Percentiles rank a stretch among this genome's conserved stretches.
Evolutionary conservation across 306 rosid species (phyloP).

Genomic region (Begonia loranthoides): DNA sequence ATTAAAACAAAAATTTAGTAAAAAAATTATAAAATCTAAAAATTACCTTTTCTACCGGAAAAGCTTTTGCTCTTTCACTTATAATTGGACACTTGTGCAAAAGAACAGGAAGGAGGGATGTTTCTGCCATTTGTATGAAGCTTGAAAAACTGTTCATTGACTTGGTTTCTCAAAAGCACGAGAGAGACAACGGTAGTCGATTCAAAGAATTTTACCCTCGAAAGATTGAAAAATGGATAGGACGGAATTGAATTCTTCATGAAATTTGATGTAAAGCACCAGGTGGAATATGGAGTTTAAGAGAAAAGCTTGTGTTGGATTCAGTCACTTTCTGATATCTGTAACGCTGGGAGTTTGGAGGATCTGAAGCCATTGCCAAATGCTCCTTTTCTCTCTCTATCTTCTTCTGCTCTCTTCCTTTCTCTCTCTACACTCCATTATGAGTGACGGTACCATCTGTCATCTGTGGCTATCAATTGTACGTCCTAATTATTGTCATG

Average conservation of each 20-base stretch:
- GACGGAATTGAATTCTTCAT: constrained; percentile 8
- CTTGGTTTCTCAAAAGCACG: too few species aligned
- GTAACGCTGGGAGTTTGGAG: constrained; percentile 22
- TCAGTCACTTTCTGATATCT: constrained; percentile 12
- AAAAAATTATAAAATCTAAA: too few species aligned
- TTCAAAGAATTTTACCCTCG: constrained; percentile 1
- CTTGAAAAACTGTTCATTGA: too few species aligned
- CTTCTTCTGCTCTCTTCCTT: neutral
- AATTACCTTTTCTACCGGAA: too few species aligned
- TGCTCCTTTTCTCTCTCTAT: neutral
- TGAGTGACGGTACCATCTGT: constrained; percentile 8
- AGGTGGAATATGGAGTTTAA: neutral
- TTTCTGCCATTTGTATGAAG: too few species aligned
- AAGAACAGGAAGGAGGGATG: too few species aligned
- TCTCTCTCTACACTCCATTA: neutral
- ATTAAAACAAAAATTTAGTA: too few species aligned
- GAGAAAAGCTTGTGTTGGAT: neutral
- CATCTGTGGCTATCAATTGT: constrained; percentile 14
- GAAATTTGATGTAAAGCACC: neutral
- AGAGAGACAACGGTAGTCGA: too few species aligned
- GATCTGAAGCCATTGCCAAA: constrained; percentile 5
- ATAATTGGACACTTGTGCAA: too few species aligned
- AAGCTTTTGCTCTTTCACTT: too few species aligned
- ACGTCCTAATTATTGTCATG: constrained; percentile 32
- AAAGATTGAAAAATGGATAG: constrained; percentile 7